Percentiles rank a stretch among this genome's conserved stretches.
These are phyloP conservation scores for Azolla pinnata DNA, from an alignment of 75 land plant genomes.

Conservation along the genomic window DNA sequence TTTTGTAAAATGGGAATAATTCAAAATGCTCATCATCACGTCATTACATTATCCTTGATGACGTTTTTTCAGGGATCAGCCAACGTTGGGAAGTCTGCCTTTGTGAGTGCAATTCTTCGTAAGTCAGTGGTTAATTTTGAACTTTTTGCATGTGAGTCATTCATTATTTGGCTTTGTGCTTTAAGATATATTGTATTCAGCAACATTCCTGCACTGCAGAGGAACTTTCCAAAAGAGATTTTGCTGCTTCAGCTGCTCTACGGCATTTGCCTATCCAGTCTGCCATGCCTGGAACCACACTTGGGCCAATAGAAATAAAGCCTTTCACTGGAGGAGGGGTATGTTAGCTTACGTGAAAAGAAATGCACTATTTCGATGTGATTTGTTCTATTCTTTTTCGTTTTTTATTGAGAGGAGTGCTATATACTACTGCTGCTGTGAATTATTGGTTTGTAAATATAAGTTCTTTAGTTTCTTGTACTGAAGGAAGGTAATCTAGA, in stretches of 20 bases:
- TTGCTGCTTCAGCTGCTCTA: conserved; percentile 74
- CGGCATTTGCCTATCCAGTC: conserved; percentile 84
- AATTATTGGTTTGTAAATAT: no score
- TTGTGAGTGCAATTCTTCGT: conserved; percentile 75
- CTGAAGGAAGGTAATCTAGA: no score
- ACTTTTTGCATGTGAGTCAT: no score
- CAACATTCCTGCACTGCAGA: conserved; percentile 26
- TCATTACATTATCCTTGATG: not conserved
- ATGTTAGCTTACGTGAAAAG: no score
- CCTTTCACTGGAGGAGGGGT: conserved; percentile 91
- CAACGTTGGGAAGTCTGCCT: conserved; percentile 98
- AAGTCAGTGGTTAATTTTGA: conserved; percentile 7
- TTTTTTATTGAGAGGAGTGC: no score
- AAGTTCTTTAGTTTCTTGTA: no score
- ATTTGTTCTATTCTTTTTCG: no score
- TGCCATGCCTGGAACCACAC: conserved; percentile 96
- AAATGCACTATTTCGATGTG: no score
- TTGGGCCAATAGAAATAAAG: conserved; percentile 84
- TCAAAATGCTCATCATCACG: no score
- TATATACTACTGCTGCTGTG: no score
- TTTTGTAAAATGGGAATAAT: not conserved
- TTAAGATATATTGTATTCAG: not conserved
- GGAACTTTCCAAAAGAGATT: conserved; percentile 63
- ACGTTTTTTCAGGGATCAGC: conserved; percentile 69
- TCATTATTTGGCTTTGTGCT: not conserved